Evolutionary conservation across 2,329 filamentous ascomycete species (phyloP).

Genomic region (Setomelanomma holmii): DNA sequence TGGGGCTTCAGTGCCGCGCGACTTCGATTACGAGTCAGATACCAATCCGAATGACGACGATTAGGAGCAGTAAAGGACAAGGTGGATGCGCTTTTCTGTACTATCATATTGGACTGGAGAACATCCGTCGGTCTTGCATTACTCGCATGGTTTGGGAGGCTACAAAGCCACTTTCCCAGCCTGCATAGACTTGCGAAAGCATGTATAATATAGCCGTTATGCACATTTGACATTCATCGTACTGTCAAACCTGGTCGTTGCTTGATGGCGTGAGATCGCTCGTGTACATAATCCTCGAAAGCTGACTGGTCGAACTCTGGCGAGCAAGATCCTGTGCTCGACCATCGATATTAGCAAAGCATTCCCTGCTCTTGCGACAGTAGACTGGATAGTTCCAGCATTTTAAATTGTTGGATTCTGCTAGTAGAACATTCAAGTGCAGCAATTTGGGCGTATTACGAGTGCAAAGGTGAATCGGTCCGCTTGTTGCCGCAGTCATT

Average conservation of each 20-base stretch:
- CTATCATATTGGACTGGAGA: conserved; percentile 29
- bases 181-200: conserved; percentile 30
- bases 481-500: conserved; percentile 3
- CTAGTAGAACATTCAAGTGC: no score
- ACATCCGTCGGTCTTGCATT: conserved; percentile 27
- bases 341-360: no score
- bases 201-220: conserved; percentile 36
- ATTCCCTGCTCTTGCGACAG: no score
- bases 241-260: not conserved
- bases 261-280: not conserved
- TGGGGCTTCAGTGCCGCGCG: conserved; percentile 72
- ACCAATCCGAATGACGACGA: conserved; percentile 57
- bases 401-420: no score
- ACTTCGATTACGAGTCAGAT: conserved; percentile 82
- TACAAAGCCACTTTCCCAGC: conserved; percentile 35
- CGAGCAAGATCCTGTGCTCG: not conserved
- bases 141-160: conserved; percentile 30
- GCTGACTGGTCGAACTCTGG: not conserved
- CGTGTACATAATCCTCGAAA: not conserved
- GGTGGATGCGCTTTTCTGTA: conserved; percentile 28
- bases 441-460: no score
- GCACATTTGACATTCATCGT: conserved; percentile 16
- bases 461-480: no score
- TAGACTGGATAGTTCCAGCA: no score
- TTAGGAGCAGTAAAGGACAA: conserved; percentile 16